These are phyloP conservation scores for Xylariaceae sp. DNA, from an alignment of 2,329 filamentous ascomycete genomes.

Conservation along the genomic window DNA sequence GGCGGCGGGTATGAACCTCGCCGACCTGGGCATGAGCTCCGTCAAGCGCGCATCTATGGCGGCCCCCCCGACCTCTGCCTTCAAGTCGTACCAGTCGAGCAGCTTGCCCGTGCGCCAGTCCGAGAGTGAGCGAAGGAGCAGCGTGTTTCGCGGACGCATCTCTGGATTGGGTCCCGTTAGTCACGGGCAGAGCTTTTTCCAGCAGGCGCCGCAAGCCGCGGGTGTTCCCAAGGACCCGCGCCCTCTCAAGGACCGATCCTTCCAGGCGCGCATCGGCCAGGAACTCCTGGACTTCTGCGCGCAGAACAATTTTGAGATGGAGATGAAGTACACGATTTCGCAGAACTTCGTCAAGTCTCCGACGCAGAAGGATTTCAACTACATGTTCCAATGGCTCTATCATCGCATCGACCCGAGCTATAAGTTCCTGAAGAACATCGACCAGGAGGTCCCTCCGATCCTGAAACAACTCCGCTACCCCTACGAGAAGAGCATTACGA, in stretches of 20 bases:
- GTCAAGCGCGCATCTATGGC: constrained; percentile 79
- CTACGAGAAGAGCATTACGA: constrained; percentile 91
- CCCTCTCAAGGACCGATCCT: constrained; percentile 73
- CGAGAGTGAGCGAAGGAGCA: constrained; percentile 66
- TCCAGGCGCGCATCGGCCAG: constrained; percentile 76
- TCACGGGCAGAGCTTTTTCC: constrained; percentile 86
- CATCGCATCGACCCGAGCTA: constrained; percentile 92
- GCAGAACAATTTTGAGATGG: constrained; percentile 93
- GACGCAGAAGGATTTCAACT: constrained; percentile 96
- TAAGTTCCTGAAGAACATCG: constrained; percentile 88
- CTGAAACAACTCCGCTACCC: constrained; percentile 92
- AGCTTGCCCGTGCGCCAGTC: constrained; percentile 41
- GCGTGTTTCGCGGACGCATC: constrained; percentile 67
- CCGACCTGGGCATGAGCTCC: constrained; percentile 74
- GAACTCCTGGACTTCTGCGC: constrained; percentile 89
- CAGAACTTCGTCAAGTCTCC: constrained; percentile 89
- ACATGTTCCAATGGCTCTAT: constrained; percentile 97
- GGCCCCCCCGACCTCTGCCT: constrained; percentile 51
- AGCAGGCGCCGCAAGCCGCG: constrained; percentile 73
- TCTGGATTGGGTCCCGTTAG: constrained; percentile 62
- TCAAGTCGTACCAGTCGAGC: constrained; percentile 67
- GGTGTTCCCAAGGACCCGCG: constrained; percentile 83
- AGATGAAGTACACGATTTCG: constrained; percentile 91
- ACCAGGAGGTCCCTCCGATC: constrained; percentile 88
- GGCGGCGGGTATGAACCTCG: constrained; percentile 61